A percentile compares a stretch with the other conserved stretches of the same genome.
These are phyloP conservation scores for Alternaria solani DNA, from an alignment of 2,329 filamentous ascomycete genomes.

Conservation along the genomic window DNA sequence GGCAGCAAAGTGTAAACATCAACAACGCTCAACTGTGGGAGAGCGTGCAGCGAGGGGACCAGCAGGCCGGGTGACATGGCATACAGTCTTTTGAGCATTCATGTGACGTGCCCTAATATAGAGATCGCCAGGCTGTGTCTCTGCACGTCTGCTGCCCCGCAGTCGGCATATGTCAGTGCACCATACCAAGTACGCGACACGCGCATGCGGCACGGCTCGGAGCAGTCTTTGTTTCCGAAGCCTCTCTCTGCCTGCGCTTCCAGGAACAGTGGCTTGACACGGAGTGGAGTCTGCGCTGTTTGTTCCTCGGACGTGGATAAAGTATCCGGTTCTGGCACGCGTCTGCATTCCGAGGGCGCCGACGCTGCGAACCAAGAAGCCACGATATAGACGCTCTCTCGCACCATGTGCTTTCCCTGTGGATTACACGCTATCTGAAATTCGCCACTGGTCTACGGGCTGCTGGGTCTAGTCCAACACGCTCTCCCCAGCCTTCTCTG, in stretches of 20 bases:
- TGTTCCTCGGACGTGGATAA: not conserved
- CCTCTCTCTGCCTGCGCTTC: not conserved
- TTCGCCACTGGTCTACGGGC: not conserved
- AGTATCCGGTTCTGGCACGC: not conserved
- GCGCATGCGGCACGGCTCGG: constrained; percentile 23
- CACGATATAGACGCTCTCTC: not conserved
- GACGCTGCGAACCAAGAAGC: not conserved
- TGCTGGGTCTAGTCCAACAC: constrained; percentile 8
- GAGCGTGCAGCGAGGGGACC: not conserved
- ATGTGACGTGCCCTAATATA: constrained; percentile 13
- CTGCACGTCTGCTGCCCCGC: constrained; percentile 16
- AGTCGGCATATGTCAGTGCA: constrained; percentile 12
- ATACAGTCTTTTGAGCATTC: constrained; percentile 9
- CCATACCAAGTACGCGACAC: constrained; percentile 11
- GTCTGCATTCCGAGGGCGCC: constrained; percentile 8
- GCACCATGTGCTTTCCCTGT: not conserved
- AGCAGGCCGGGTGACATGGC: not conserved
- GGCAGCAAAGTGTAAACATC: constrained; percentile 14
- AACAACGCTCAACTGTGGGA: constrained; percentile 4
- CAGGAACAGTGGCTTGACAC: constrained; percentile 5
- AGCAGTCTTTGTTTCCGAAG: constrained; percentile 8
- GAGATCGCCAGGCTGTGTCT: constrained; percentile 10
- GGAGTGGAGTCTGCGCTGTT: not conserved
- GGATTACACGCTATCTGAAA: not conserved
- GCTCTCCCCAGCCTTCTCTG: constrained; percentile 10